A percentile compares a stretch with the other conserved stretches of the same genome.
Conservation (phyloP, 108 stramenopile genomes). For the Asterionellopsis glacialis region DNA sequence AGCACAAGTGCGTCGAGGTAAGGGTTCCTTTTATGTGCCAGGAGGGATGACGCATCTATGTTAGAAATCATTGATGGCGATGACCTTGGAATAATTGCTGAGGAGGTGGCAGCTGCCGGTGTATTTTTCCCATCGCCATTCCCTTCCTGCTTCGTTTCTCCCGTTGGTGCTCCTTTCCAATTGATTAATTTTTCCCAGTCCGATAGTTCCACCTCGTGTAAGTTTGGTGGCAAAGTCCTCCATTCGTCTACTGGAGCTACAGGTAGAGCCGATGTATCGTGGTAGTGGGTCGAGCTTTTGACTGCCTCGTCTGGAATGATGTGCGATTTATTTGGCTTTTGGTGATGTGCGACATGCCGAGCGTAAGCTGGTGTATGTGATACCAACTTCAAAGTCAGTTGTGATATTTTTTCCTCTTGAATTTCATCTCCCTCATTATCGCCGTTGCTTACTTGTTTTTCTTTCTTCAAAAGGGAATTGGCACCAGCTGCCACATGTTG, state of each 20-base stretch:
- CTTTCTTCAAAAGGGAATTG: constrained; percentile 18
- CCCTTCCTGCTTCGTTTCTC: constrained; percentile 10
- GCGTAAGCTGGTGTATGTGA: constrained; percentile 38
- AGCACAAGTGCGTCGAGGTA: constrained; percentile 71
- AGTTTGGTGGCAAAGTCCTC: constrained; percentile 25
- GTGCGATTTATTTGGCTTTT: no score
- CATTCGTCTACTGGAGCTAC: neutral
- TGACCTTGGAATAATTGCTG: constrained; percentile 19
- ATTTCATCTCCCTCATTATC: constrained; percentile 13
- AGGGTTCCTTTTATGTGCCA: constrained; percentile 63
- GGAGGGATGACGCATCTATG: constrained; percentile 22
- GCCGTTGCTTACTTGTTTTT: constrained; percentile 8
- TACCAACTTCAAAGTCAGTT: constrained; percentile 29
- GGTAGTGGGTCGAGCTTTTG: constrained; percentile 7
- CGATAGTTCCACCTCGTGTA: constrained; percentile 68
- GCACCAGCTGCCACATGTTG: neutral
- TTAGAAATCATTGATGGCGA: neutral
- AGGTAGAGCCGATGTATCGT: neutral
- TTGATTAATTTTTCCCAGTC: constrained; percentile 82
- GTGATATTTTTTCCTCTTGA: constrained; percentile 29
- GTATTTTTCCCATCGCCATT: constrained; percentile 6
- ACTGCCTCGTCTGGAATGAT: constrained; percentile 2
- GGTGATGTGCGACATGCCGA: constrained; percentile 13
- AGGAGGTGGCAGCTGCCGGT: neutral
- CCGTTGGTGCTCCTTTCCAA: constrained; percentile 70